These are phyloP conservation scores for Scorias spongiosa DNA, from an alignment of 2,329 filamentous ascomycete genomes.

Conservation along the genomic window DNA sequence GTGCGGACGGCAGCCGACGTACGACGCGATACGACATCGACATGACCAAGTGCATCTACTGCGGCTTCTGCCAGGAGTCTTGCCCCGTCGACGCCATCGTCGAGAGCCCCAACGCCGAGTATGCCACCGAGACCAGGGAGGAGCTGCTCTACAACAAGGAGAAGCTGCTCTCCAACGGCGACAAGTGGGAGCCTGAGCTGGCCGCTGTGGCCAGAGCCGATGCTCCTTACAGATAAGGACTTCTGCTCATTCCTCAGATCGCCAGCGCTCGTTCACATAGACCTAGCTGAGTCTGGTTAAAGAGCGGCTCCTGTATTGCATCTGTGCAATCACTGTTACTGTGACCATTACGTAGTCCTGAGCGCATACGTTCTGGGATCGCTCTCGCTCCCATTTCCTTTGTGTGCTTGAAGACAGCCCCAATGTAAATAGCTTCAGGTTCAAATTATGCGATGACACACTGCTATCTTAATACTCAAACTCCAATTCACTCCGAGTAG, in stretches of 20 bases:
- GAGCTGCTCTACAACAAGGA: conserved; percentile 97
- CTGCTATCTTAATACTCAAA: too few species aligned
- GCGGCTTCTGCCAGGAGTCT: conserved; percentile 96
- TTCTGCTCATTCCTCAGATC: too few species aligned
- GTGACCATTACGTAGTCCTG: too few species aligned
- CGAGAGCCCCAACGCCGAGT: conserved; percentile 59
- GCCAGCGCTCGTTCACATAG: too few species aligned
- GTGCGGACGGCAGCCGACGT: conserved; percentile 83
- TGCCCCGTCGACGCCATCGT: conserved; percentile 95
- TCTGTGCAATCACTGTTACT: too few species aligned
- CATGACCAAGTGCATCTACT: conserved; percentile 99
- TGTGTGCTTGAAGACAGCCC: background rate
- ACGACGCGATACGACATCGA: conserved; percentile 98
- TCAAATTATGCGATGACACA: background rate
- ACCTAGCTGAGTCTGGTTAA: too few species aligned
- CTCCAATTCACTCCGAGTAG: too few species aligned
- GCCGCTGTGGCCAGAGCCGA: conserved; percentile 85
- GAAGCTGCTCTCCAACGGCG: conserved; percentile 36
- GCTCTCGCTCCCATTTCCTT: background rate
- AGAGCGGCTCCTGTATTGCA: too few species aligned
- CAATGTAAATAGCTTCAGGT: background rate
- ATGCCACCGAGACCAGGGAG: conserved; percentile 67
- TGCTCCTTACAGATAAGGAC: conserved; percentile 46
- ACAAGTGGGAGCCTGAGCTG: conserved; percentile 86
- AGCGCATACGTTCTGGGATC: too few species aligned